Base-by-base conservation (phyloP, 768 basidiomycete genomes). In the Leccinellum albellum region DNA sequence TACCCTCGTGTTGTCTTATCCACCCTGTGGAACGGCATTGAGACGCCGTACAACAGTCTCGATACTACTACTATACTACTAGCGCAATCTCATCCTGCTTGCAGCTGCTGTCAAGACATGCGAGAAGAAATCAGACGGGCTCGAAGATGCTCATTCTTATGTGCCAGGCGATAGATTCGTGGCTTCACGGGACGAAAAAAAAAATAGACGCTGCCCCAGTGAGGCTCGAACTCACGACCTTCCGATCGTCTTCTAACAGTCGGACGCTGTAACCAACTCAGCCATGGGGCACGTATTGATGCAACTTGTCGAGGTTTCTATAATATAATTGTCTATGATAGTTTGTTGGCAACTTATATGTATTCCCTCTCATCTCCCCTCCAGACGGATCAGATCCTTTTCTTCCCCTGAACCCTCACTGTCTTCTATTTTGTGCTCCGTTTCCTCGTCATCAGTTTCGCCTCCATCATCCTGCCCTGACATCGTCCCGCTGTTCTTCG, bases 221-320 rank as follows among this genome's bases (percentile, higher is more conserved):
- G 77, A 79, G 75, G 76, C 71, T 79, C 76, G 77, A 78, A 79
- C 76, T 78, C 76, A 75, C 76, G 76, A 77, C 78, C 76, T 78
- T 78, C 77, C 75, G 74, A 78, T 78, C 17, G 53, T 56, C 26
- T 33, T 29, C 31, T 76, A 77, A 77, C 76, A 77, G 76, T 77
- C 76, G 76, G 76, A 77, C 76, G 76, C 76, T 77, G 74, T 77
- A 67, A 77, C 76, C 77, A 76, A 74, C 76, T 78, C 75, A 79
- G 76, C 75, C 78, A 79, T 79, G 76, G 78, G 76, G 77, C 76
- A 79, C 31, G 35, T 28, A 33, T 2, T 4, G 23, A 24, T 26
- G 4, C 6, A 15, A 2, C 15, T 14, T 46, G 45, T 46, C 14
- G 23, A 24, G 21, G 26, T 3, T 23, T 46, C 6, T 13, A 26